phyloP scores from a whole-genome alignment of 1,284 basidiomycete genomes.

The Rhodotorula sp. region DNA sequence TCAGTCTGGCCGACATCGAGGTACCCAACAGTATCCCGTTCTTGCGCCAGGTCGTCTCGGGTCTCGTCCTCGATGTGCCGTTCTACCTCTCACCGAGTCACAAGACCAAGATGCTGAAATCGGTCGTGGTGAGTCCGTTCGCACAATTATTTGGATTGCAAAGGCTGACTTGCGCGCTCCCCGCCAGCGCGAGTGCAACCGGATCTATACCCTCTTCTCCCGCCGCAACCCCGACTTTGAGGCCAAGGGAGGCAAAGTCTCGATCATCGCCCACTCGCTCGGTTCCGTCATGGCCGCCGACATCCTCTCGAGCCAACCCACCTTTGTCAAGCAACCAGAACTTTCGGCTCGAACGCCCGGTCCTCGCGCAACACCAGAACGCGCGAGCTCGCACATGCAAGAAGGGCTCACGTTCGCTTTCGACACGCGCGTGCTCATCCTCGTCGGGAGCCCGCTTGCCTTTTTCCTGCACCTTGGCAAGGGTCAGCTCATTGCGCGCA shows the following conservation, averaged over 20 bases:
- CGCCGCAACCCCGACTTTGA: conserved; percentile 46
- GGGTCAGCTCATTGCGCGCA: conserved; percentile 48
- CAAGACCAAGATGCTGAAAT: conserved; percentile 45
- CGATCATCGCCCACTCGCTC: conserved; percentile 46
- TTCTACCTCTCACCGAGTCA: conserved; percentile 46
- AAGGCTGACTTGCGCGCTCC: no score
- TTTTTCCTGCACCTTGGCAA: conserved; percentile 46
- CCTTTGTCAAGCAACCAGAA: conserved; percentile 36
- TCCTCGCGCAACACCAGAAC: conserved; percentile 5
- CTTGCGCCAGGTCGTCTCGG: conserved; percentile 45
- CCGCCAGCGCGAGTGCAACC: conserved; percentile 44
- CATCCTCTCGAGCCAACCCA: conserved; percentile 47
- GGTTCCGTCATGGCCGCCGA: conserved; percentile 44
- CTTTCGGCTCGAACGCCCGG: not conserved
- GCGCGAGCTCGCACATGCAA: not conserved
- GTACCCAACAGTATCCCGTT: conserved; percentile 43
- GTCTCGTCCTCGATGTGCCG: conserved; percentile 48
- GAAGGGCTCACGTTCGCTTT: conserved; percentile 40
- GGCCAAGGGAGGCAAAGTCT: conserved; percentile 39
- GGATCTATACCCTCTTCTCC: conserved; percentile 47
- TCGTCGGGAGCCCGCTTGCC: conserved; percentile 47
- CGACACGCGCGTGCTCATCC: conserved; percentile 45
- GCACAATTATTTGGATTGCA: no score
- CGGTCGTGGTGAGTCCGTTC: conserved; percentile 38
- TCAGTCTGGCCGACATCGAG: conserved; percentile 41